Conservation (phyloP, 257 asterid species). For the Plantago major region DNA sequence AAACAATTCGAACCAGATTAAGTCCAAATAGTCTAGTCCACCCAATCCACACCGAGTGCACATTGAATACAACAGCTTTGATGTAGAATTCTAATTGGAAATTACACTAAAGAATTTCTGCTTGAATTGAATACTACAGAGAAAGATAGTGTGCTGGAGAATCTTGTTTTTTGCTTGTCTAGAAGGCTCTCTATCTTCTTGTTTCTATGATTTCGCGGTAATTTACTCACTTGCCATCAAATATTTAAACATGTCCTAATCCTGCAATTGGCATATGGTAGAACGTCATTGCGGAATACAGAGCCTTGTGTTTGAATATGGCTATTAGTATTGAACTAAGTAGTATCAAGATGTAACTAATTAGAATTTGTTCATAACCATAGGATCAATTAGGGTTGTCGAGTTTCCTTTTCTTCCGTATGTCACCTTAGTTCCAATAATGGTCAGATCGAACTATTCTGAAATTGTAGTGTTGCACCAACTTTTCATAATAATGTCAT, state of each 20-base stretch:
- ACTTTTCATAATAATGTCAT: constrained; percentile 7
- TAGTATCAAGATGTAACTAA: too few relatives aligned
- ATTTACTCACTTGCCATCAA: constrained; percentile 2
- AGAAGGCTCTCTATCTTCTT: background rate
- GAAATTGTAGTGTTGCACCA: constrained; percentile 1
- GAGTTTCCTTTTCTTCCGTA: background rate
- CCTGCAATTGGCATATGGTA: constrained; percentile 3
- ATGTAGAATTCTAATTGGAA: too few relatives aligned
- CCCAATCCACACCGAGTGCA: too few relatives aligned
- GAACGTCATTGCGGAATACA: background rate
- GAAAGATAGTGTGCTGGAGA: background rate
- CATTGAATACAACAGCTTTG: too few relatives aligned
- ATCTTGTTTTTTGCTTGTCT: constrained; percentile 1
- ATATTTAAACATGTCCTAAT: background rate
- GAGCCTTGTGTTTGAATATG: too few relatives aligned
- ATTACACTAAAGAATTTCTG: too few relatives aligned
- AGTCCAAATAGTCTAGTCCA: too few relatives aligned
- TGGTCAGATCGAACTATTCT: background rate
- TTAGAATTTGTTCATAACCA: too few relatives aligned
- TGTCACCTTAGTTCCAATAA: background rate
- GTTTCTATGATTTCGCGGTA: background rate
- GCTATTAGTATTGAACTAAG: too few relatives aligned
- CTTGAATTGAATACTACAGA: too few relatives aligned
- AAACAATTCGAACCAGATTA: too few relatives aligned
- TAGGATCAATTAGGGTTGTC: too few relatives aligned